Base-by-base conservation (phyloP, 306 rosid species). In the Rubus idaeus region DNA sequence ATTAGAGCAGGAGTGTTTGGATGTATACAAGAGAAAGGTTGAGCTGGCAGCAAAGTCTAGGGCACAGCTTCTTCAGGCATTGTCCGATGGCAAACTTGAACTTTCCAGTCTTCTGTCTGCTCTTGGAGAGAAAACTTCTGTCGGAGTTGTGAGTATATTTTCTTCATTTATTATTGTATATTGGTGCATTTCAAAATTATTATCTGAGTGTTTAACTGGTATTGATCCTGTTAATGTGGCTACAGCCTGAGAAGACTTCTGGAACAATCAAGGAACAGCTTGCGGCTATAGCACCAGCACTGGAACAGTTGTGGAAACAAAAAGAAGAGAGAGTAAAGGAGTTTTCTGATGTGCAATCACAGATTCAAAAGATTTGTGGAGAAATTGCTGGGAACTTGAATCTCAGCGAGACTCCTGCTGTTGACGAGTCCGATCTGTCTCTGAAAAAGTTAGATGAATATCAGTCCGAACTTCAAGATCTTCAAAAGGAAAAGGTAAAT, bases 11-110 rank as follows among this genome's bases (percentile, higher is more conserved):
- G 99, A 96, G 57, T 92, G 99, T 73, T 86, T 92, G 88, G 97
- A 96, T 79, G 99, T 96, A 26, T 96, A 92, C 86, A 89, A 85
- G 90, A 89, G 98, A 86, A 96, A 91, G 91, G 99, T 96, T 46
- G 97, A 91, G 87, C 97, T 79, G 84, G 99, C 99, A 77, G 81
- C 92, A 56, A 96, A 89, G 84, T 96, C 99, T 20, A 96, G 97
- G 88, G 98, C 97, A 55, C 92, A 89, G 77, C 91, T 96, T 44
- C 96, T 93, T 85, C 93, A 93, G 83, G 90, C 96, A 51, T 73
- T 96, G 74, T 96, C 97, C 52, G 91, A 96, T 85, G 91, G 89
- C 51, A 88, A 89, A 83, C 84, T 78, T 68, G 97, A 96, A 75
- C 90, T 96, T 75, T 96, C 96, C 30, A 84, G 67, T 77, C 99